Percentiles rank a stretch among this genome's conserved stretches.
Conservation (phyloP, 192 early-diverging fungal genomes). For the Coemansia reversa region DNA sequence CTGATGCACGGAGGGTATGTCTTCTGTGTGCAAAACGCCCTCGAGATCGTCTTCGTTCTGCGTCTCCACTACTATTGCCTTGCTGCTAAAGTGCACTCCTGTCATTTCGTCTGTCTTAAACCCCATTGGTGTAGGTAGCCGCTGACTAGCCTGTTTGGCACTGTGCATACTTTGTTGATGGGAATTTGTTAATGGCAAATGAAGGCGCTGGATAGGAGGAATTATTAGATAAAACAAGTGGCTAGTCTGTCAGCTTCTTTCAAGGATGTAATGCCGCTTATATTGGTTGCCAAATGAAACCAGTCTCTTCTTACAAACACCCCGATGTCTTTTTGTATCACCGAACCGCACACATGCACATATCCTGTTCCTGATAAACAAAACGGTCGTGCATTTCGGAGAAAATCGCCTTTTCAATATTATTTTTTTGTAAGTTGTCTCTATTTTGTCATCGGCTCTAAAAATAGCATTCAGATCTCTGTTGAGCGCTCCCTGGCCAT, state of each 20-base stretch:
- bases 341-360: not conserved
- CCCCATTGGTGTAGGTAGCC: not conserved
- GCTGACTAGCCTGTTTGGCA: not conserved
- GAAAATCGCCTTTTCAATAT: no score
- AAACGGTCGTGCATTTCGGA: not conserved
- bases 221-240: not conserved
- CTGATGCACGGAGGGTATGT: conserved; percentile 30
- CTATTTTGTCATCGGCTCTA: not conserved
- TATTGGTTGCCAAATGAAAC: not conserved
- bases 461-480: conserved; percentile 12
- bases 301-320: not conserved
- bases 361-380: not conserved
- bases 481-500: conserved; percentile 28
- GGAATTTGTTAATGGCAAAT: not conserved
- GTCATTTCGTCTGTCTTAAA: not conserved
- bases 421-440: no score
- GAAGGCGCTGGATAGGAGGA: not conserved
- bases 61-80: conserved; percentile 15
- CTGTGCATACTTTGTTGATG: not conserved
- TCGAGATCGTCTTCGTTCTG: conserved; percentile 22
- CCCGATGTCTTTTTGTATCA: not conserved
- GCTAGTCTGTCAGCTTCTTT: not conserved
- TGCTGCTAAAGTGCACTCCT: conserved; percentile 27
- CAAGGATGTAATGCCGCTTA: not conserved
- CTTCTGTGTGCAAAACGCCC: conserved; percentile 20